Evolutionary conservation across 768 basidiomycete species (phyloP).

Genomic region (Mycena pura): DNA sequence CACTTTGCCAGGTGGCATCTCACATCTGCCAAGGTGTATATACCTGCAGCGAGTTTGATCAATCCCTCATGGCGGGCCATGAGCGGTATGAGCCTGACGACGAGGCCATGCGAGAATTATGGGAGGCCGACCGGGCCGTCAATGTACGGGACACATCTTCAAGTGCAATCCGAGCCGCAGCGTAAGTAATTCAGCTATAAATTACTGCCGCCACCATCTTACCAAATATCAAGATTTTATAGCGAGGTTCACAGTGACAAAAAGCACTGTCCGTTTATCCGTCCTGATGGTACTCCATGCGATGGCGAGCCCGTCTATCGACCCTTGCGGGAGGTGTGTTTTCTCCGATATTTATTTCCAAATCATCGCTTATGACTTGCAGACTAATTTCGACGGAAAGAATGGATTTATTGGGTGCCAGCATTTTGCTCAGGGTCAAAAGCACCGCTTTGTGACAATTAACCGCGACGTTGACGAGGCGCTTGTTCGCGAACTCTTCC

Average conservation of each 20-base stretch:
- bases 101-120: constrained; percentile 4
- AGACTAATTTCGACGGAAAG: constrained; percentile 13
- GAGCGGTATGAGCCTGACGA: constrained; percentile 12
- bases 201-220: neutral
- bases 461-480: constrained; percentile 11
- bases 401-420: constrained; percentile 13
- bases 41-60: neutral
- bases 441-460: constrained; percentile 12
- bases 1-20: neutral
- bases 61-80: neutral
- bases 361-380: neutral
- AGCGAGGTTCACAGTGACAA: neutral
- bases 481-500: constrained; percentile 2
- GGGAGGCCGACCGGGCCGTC: neutral
- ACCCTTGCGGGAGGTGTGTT: neutral
- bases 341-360: neutral
- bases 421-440: neutral
- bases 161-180: neutral
- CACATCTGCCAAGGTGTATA: constrained; percentile 4
- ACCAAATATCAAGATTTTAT: neutral
- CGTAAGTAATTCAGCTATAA: neutral
- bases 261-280: neutral
- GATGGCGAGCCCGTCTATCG: neutral
- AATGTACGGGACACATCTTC: constrained; percentile 7
- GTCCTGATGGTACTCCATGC: neutral